Percentiles rank a stretch among this genome's conserved stretches.
phyloP scores from a whole-genome alignment of 768 basidiomycete species.

The Kwoniella sp. region DNA sequence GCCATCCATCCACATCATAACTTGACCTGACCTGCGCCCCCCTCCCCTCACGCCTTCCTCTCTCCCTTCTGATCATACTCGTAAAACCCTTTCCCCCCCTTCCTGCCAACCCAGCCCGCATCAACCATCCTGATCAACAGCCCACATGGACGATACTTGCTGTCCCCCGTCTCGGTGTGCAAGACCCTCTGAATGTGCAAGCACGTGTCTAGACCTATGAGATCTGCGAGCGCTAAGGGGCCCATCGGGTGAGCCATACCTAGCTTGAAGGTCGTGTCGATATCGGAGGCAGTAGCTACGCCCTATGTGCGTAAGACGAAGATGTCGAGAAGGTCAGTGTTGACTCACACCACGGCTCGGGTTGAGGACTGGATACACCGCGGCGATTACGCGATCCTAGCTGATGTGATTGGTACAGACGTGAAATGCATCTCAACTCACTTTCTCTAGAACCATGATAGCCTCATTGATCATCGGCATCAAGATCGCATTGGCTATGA shows the following conservation, averaged over 20 bases:
- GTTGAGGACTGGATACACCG: too few relatives aligned
- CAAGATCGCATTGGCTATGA: conserved; percentile 89
- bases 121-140: conserved; percentile 95
- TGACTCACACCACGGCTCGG: too few relatives aligned
- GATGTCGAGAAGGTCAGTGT: too few relatives aligned
- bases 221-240: conserved; percentile 76
- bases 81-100: conserved; percentile 93
- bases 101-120: conserved; percentile 89
- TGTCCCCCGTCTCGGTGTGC: conserved; percentile 84
- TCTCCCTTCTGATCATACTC: conserved; percentile 63
- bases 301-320: too few relatives aligned
- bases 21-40: too few relatives aligned
- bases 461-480: conserved; percentile 99
- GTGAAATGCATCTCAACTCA: conserved; percentile 43
- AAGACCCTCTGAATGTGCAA: conserved; percentile 88
- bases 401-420: neutral
- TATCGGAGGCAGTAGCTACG: conserved; percentile 88
- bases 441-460: conserved; percentile 90
- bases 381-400: too few relatives aligned
- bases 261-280: conserved; percentile 88
- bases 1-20: too few relatives aligned
- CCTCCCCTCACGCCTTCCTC: neutral
- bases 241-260: conserved; percentile 86
- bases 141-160: conserved; percentile 89
- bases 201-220: conserved; percentile 95